phyloP scores from a whole-genome alignment of 1,139 yeast species.

The Geotrichum restrictum region DNA sequence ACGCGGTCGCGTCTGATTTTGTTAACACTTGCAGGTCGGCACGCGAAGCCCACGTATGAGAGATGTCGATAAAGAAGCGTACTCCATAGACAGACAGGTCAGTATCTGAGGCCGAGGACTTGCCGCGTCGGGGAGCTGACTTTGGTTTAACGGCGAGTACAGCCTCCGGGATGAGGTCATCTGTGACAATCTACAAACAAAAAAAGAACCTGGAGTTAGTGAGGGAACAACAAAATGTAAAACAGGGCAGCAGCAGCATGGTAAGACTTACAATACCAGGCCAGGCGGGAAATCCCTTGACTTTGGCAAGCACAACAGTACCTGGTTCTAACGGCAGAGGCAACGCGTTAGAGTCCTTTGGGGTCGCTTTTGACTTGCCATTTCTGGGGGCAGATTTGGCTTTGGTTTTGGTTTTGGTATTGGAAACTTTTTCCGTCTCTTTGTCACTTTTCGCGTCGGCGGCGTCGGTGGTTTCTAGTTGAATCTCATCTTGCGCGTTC shows the following conservation, averaged over 20 bases:
- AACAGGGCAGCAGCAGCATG: neutral
- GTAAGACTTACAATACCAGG: constrained; percentile 37
- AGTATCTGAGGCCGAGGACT: constrained; percentile 9
- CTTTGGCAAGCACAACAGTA: constrained; percentile 38
- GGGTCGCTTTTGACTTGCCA: neutral
- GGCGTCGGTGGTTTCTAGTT: too few species aligned
- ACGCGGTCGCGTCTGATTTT: constrained; percentile 6
- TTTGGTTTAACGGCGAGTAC: constrained; percentile 33
- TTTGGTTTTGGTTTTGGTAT: too few species aligned
- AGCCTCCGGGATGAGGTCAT: constrained; percentile 23
- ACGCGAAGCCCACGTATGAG: constrained; percentile 36
- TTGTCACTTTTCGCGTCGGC: too few species aligned
- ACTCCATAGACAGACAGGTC: constrained; percentile 34
- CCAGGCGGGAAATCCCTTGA: constrained; percentile 42
- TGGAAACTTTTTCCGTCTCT: too few species aligned
- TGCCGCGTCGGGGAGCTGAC: constrained; percentile 23
- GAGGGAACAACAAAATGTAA: neutral
- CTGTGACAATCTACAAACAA: constrained; percentile 22
- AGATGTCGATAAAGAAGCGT: constrained; percentile 36
- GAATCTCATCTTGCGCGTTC: too few species aligned
- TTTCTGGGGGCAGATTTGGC: neutral
- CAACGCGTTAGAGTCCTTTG: neutral
- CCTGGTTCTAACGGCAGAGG: constrained; percentile 29
- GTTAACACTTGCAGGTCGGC: constrained; percentile 10
- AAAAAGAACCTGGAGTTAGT: too few species aligned